Evolutionary conservation across 192 early-diverging fungal genomes (phyloP).

Genomic region (Spizellomyces sp.): DNA sequence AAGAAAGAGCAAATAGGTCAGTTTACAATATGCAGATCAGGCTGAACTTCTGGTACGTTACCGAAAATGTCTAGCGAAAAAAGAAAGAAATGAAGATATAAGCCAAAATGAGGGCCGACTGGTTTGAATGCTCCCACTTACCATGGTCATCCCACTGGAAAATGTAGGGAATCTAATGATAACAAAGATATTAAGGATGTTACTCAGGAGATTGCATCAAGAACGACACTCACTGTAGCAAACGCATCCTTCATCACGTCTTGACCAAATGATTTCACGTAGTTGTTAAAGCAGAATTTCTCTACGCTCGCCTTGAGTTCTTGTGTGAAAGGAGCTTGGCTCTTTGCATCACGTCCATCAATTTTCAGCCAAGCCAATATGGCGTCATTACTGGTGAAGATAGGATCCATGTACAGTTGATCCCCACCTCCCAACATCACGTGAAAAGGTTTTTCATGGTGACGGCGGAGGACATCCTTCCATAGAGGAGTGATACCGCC

Average conservation of each 20-base stretch:
- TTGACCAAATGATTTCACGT: conserved; percentile 62
- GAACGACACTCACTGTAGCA: conserved; percentile 53
- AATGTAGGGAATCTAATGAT: conserved; percentile 53
- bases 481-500: conserved; percentile 30
- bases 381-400: conserved; percentile 28
- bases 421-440: conserved; percentile 40
- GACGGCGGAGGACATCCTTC: conserved; percentile 25
- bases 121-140: conserved; percentile 55
- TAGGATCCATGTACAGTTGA: conserved; percentile 41
- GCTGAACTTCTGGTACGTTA: too few species aligned
- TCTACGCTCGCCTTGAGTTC: conserved; percentile 59
- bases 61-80: conserved; percentile 64
- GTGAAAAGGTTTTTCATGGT: conserved; percentile 24
- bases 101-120: not conserved
- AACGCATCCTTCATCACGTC: conserved; percentile 60
- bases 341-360: conserved; percentile 46
- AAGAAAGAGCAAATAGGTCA: too few species aligned
- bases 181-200: not conserved
- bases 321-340: conserved; percentile 52
- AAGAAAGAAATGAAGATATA: conserved; percentile 71
- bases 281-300: conserved; percentile 73
- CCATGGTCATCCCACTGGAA: conserved; percentile 88
- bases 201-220: not conserved
- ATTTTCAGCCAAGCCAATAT: conserved; percentile 29
- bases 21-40: too few species aligned